Base-by-base conservation (phyloP, 306 rosid species). In the Astragalus glycyphyllos region DNA sequence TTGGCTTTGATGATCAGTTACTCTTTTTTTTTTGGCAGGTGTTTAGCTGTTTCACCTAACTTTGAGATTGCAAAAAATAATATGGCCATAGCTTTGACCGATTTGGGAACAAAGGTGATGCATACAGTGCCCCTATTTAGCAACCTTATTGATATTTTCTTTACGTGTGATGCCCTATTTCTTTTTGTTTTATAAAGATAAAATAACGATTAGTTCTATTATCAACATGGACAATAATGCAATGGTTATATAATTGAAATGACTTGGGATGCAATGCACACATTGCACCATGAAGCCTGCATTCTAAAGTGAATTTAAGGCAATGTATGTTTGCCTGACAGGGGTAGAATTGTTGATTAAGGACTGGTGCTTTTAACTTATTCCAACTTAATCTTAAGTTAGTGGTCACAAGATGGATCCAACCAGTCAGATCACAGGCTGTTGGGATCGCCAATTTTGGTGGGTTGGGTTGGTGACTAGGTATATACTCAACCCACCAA, bases 81-180 rank as follows among this genome's bases (percentile, higher is more conserved):
- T 77, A 95, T 95, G 99, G 96, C 99, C 69, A 95, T 95, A 80
- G 99, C 99, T 69, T 86, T 91, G 90, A 95, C 99, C 49, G 99
- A 95, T 81, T 83, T 95, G 80, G 99, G 99, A 75, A 95, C 99
- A 51, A 95, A 94, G 99, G 99, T 91, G 80, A 76, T 51, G 11
- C n/a, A n/a, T 3, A 11, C 37, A 11, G 51, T 17, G 35, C 42
- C 41, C 7, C 20, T 47, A 38, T 42, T 11, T 10, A 61, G 68
- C 50, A 61, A 17, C 11, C 7, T 44, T 23, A 38, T 62, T 17
- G 26, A 50, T 62, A 49, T 50, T 50, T 48, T 5, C 48, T 42
- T 26, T 9, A 35, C 42, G 20, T 58, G 59, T 68, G 70, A 23
- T 59, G 64, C 13, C 56, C 37, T 71, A 48, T 46, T 17, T 65